Evolutionary conservation across 768 basidiomycete species (phyloP).

Genomic region (Rhodotorula sphaerocarpa): DNA sequence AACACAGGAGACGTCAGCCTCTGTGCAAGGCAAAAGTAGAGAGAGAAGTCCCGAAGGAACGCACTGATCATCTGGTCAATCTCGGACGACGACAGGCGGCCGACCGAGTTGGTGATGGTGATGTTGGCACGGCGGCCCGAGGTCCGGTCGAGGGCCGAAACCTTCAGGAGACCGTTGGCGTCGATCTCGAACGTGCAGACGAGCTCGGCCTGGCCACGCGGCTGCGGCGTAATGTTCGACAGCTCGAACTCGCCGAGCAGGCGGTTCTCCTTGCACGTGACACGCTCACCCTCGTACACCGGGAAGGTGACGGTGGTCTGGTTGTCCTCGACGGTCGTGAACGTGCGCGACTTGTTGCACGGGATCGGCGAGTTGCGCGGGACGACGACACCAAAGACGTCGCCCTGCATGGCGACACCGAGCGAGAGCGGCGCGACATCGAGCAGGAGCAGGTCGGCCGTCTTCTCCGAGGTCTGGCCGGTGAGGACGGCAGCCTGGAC

Average conservation of each 20-base stretch:
- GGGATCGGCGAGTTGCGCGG: constrained; percentile 99
- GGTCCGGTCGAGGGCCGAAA: constrained; percentile 94
- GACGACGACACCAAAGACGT: constrained; percentile 98
- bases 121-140: constrained; percentile 90
- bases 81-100: constrained; percentile 91
- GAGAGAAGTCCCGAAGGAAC: background rate
- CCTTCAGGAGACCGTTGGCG: constrained; percentile 98
- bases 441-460: constrained; percentile 92
- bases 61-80: constrained; percentile 98
- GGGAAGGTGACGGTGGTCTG: constrained; percentile 99
- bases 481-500: constrained; percentile 99
- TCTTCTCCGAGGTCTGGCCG: constrained; percentile 97
- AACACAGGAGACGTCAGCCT: too few species aligned
- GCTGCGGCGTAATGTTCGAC: constrained; percentile 97
- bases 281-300: constrained; percentile 99
- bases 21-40: too few species aligned
- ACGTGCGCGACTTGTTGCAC: constrained; percentile 96
- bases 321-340: constrained; percentile 99
- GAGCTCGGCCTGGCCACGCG: constrained; percentile 96
- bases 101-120: constrained; percentile 87
- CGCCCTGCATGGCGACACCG: constrained; percentile 99
- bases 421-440: constrained; percentile 95
- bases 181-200: constrained; percentile 99
- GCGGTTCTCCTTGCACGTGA: constrained; percentile 98
- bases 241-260: constrained; percentile 99